Evolutionary conservation across 345 rosid genomes (phyloP).

Genomic region (Eutrema heterophyllum): DNA sequence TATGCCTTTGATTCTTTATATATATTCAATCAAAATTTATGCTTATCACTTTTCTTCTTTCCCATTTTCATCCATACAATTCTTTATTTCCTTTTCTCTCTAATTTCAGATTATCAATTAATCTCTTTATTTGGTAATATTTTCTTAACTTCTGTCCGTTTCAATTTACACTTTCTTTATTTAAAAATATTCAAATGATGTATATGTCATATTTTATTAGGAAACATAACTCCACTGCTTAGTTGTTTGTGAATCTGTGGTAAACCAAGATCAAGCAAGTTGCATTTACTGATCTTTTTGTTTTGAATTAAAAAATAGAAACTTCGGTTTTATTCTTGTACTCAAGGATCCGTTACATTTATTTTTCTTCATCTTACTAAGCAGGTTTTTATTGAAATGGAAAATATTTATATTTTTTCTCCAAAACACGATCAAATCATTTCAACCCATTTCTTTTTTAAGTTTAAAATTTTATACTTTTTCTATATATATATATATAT

Average conservation of each 20-base stretch:
- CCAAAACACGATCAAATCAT: background rate
- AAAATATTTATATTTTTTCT: background rate
- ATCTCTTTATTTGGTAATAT: slow-evolving; percentile 26
- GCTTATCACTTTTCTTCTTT: slow-evolving; percentile 20
- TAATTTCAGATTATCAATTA: slow-evolving; percentile 22
- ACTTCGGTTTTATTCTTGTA: slow-evolving; percentile 3
- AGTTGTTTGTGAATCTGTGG: slow-evolving; percentile 11
- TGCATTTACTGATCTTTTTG: slow-evolving; percentile 28
- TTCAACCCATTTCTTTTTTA: background rate
- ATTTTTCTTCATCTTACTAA: slow-evolving; percentile 6
- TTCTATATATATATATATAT: background rate
- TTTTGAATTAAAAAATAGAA: slow-evolving; percentile 26
- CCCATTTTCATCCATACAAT: slow-evolving; percentile 4
- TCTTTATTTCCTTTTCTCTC: slow-evolving; percentile 5
- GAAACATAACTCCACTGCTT: slow-evolving; percentile 8
- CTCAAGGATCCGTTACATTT: slow-evolving; percentile 20
- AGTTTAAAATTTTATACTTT: background rate
- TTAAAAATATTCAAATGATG: background rate
- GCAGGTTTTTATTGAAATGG: slow-evolving; percentile 8
- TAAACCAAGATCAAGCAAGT: slow-evolving; percentile 30
- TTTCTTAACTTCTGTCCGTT: slow-evolving; percentile 23
- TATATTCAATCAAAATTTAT: slow-evolving; percentile 11
- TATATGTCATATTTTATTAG: slow-evolving; percentile 9
- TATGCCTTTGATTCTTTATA: slow-evolving; percentile 24
- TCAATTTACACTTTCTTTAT: slow-evolving; percentile 26